A percentile compares a stretch with the other conserved stretches of the same genome.
Conservation (phyloP, 2,329 filamentous ascomycete genomes). For the Microdochium bolleyi region DNA sequence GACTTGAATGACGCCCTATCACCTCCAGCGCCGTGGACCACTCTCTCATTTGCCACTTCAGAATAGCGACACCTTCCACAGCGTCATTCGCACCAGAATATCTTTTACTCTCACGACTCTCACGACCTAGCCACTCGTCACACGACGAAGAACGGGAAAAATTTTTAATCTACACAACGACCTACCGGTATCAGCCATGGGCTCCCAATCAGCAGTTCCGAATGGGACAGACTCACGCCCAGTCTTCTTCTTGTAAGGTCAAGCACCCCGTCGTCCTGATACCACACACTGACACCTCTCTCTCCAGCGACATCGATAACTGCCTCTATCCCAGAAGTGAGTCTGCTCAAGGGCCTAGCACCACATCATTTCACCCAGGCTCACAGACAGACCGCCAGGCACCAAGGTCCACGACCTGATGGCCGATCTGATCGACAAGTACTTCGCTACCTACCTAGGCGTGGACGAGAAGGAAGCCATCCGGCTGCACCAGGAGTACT, state of each 20-base stretch:
- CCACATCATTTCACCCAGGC: background rate
- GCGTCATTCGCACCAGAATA: no score
- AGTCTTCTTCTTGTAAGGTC: constrained; percentile 34
- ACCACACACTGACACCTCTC: constrained; percentile 17
- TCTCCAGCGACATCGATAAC: constrained; percentile 95
- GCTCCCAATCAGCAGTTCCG: background rate
- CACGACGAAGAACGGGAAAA: no score
- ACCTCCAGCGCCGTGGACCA: no score
- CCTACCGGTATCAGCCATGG: background rate
- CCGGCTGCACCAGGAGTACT: constrained; percentile 83
- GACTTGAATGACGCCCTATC: no score
- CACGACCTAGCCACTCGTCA: no score
- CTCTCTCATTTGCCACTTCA: no score
- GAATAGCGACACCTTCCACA: no score
- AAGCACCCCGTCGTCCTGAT: background rate
- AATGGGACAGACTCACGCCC: constrained; percentile 11
- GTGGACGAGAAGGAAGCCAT: constrained; percentile 72
- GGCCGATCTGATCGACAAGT: constrained; percentile 68
- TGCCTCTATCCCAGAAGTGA: constrained; percentile 86
- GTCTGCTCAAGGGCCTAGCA: constrained; percentile 12
- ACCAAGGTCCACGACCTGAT: constrained; percentile 83
- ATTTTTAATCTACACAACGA: background rate
- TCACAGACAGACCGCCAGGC: constrained; percentile 24
- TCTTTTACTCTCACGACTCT: no score
- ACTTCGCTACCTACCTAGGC: constrained; percentile 61